A percentile compares a stretch with the other conserved stretches of the same genome.
These are phyloP conservation scores for Basidiobolus heterosporus DNA, from an alignment of 371 early-diverging fungal species.

Conservation along the genomic window DNA sequence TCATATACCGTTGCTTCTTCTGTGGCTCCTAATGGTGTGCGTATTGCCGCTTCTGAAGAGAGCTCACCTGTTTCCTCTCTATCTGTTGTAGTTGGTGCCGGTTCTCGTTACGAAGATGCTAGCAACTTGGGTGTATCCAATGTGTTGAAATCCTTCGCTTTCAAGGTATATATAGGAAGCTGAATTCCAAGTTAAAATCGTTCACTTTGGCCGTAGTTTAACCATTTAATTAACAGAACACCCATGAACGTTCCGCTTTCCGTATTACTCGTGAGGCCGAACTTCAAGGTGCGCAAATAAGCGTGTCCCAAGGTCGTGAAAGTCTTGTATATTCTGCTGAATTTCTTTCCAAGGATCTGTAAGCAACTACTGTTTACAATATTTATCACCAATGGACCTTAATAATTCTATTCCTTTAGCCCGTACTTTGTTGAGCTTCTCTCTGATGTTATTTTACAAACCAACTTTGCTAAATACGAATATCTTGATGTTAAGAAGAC, in stretches of 20 bases:
- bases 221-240: conserved; percentile 30
- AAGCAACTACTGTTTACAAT: conserved; percentile 17
- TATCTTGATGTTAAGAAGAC: conserved; percentile 51
- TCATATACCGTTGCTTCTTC: too few relatives aligned
- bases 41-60: conserved; percentile 19
- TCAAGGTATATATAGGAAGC: conserved; percentile 47
- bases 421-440: conserved; percentile 77
- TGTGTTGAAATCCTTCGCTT: conserved; percentile 75
- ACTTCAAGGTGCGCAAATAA: conserved; percentile 76
- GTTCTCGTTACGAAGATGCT: conserved; percentile 65
- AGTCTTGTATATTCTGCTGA: conserved; percentile 67
- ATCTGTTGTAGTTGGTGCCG: conserved; percentile 77
- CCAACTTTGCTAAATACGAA: conserved; percentile 75
- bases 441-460: conserved; percentile 54
- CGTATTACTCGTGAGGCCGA: conserved; percentile 83
- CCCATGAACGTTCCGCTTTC: conserved; percentile 67
- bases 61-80: conserved; percentile 55
- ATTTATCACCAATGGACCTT: background rate
- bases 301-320: conserved; percentile 67
- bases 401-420: conserved; percentile 1
- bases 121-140: conserved; percentile 68
- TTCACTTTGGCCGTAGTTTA: background rate
- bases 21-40: background rate
- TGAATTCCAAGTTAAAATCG: background rate
- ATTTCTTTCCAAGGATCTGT: conserved; percentile 83